Base-by-base conservation (phyloP, 331 rosid genomes). In the Arachis monticola region DNA sequence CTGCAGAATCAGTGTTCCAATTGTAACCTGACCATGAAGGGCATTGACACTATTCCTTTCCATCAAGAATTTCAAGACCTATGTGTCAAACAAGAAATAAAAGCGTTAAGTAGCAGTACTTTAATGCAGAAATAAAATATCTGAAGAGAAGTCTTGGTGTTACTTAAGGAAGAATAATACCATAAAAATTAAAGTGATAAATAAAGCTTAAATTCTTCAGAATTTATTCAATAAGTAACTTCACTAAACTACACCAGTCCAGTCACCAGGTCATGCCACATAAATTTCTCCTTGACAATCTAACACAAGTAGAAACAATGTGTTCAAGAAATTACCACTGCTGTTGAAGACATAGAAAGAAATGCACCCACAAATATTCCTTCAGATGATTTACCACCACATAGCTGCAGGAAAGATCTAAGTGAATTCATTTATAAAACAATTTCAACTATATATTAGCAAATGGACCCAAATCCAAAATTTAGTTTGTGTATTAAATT, bases 51-150 rank as follows among this genome's bases (percentile, higher is more conserved):
- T 87, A 76, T 88, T 91, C 80, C 82, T 86, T 78, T 94, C 99
- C 99, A 94, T 92, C 79, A 94, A 83, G 79, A 87, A 94, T 66
- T 94, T 94, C 85, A 94, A 83, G 76, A 94, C 99, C 99, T 94
- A 72, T 47, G 32, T 22, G 61, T 52, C 73, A 81, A 78, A 73
- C 55, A 76, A 77, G 74, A 22, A 22, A 22, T 22, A 22, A 22
- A 22, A 22, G 27, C 27, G 27, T 22, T 22, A 22, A 22, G 27
- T 22, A 22, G 27, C 27, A 22, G 27, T 22, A 22, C 27, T 22
- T 22, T 22, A 22, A 22, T 22, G 27, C 27, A 22, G 27, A 22
- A 22, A 22, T 22, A 22, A 22, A 22, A 22, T 22, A 22, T 22
- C 27, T 22, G 27, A 22, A 22, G 27, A 22, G 27, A 22, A 22